Evolutionary conservation across 495 filamentous ascomycete species (phyloP), one percentile per base, ranked within the genome.

Genomic region (Symbiotaphrina buchneri): DNA sequence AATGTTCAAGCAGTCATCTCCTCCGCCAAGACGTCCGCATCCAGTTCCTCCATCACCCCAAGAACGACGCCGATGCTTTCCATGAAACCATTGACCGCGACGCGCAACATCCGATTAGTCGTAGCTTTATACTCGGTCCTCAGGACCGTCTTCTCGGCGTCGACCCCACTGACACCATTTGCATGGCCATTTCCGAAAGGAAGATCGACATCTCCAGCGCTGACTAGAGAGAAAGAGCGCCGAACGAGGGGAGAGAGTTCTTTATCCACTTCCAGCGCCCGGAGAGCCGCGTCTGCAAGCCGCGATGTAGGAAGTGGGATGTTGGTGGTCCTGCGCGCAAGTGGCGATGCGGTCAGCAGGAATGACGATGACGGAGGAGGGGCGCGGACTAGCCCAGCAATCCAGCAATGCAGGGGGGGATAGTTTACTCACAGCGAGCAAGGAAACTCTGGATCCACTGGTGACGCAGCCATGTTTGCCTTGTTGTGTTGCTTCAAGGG

Each of bases 1-100:
- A n/a, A n/a, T n/a, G n/a, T n/a, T n/a, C n/a, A n/a, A n/a, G n/a
- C n/a, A n/a, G n/a, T n/a, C n/a, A n/a, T n/a, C n/a, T n/a, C n/a
- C n/a, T n/a, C n/a, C n/a, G n/a, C 61, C 30, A 93, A 44, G 6
- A 84, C 74, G 57, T 94, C 87, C 11, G 75, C 63, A 54, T 95
- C 87, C 36, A 95, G 47, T 49, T 92, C 77, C 42, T 74, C 65
- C 72, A 90, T 90, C 0, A 87, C 73, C 20, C 74, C 74, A 27
- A 95, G 47, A 0, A 94, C 69, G 21, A 91, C 67, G 6, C 71
- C 66, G 18, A 94, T 41, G 39, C 77, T 90, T 38, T 95, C 87
- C 60, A 95, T 81, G 45, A 92, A 92, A n/a, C 85, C 82, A 53
- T 97, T 97, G 39, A 93, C 85, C 10, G 87, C 81, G 6, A 97